Conservation (phyloP, 2,329 filamentous ascomycete species). For the Cercospora zeina region DNA sequence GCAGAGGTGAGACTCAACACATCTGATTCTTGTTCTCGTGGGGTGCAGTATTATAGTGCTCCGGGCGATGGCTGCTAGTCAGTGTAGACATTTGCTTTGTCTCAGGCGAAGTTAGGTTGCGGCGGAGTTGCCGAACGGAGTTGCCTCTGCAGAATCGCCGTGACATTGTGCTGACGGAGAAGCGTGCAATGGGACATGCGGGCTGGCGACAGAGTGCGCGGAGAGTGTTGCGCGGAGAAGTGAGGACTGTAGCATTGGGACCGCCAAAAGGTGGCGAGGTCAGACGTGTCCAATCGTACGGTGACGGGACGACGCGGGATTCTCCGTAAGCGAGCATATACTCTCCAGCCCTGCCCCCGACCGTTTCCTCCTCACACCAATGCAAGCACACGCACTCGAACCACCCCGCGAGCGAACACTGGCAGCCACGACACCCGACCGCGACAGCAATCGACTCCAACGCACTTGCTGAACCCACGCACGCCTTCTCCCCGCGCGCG, state of each 20-base stretch:
- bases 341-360: slow-evolving; percentile 5
- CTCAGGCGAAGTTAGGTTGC: not conserved
- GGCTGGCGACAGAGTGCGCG: not conserved
- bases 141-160: not conserved
- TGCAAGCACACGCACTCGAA: slow-evolving; percentile 3
- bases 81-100: not conserved
- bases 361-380: slow-evolving; percentile 8
- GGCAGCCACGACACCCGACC: slow-evolving; percentile 1
- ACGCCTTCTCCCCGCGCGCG: slow-evolving; percentile 3
- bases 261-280: not conserved
- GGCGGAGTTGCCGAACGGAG: not conserved
- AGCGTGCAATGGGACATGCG: not conserved
- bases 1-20: no score
- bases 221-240: not conserved
- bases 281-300: slow-evolving; percentile 1
- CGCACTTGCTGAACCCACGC: slow-evolving; percentile 6
- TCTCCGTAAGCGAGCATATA: slow-evolving; percentile 4
- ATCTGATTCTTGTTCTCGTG: not conserved
- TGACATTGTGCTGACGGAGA: not conserved
- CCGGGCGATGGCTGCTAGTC: not conserved
- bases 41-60: not conserved
- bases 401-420: slow-evolving; percentile 4
- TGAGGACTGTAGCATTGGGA: not conserved
- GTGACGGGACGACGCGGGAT: not conserved
- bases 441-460: slow-evolving; percentile 6